Base-by-base conservation (phyloP, 192 early-diverging fungal species). In the Coemansia sp. region DNA sequence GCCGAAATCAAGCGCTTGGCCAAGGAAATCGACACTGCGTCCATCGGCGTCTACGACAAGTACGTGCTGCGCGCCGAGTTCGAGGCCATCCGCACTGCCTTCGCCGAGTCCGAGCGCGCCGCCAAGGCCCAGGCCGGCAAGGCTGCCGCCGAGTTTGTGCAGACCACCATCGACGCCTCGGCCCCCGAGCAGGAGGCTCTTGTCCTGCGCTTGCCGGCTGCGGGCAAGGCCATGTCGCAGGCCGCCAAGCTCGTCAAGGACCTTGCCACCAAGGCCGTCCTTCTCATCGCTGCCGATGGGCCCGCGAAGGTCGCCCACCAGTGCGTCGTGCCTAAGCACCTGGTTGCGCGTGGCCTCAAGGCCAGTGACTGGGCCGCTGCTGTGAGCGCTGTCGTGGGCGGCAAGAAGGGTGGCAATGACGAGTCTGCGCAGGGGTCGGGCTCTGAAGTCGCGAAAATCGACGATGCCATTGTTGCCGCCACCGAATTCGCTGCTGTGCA, bases 351-450 rank as follows among this genome's bases (percentile, higher is more conserved):
- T 65, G 94, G 93, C 2, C 79, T 99, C 58, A 94, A 91, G 84
- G 97, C 95, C 33, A 86, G 82, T 47, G 94, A 92, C 21, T 99
- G 97, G 97, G 93, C 94, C 16, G 84, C 85, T 20, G 90, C 88
- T 31, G 94, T 97, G n/a, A 72, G 86, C 25, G 83, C 89, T 58
- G 85, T 87, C 26, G 84, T 99, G 52, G 94, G 92, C 28, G 97
- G 97, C 62, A 94, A 94, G 80, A 90, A 89, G 62, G 97, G 97
- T 36, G 97, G 97, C 55, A 97, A 95, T 67, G 94, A 95, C 47
- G 94, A 94, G 56, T 70, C 92, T 63, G 97, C 97, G 33, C 94
- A 94, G 65, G 97, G 97, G 16, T 88, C 89, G 58, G 97, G 95
- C 34, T 79, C 85, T 41, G 84, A 90, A 26, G 61, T 86, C 14